A percentile compares a stretch with the other conserved stretches of the same genome.
Evolutionary conservation across 108 stramenopile genomes (phyloP).

Genomic region (Aurantiochytrium sp.): DNA sequence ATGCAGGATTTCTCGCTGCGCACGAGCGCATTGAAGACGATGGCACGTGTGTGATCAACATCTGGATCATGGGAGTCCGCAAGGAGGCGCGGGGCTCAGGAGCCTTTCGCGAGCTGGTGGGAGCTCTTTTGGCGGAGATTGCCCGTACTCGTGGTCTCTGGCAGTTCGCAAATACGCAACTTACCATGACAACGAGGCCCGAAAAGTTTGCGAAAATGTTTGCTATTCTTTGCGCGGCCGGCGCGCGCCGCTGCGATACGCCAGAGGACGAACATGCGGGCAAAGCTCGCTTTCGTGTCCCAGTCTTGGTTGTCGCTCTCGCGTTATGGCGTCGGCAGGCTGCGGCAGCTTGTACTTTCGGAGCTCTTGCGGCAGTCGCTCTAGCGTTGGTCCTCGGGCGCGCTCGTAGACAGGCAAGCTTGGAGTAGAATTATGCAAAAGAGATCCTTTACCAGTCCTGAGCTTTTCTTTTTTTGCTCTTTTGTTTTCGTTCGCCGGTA

Average conservation of each 20-base stretch:
- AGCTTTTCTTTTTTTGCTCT: too few relatives aligned
- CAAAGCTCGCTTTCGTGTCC: constrained; percentile 3
- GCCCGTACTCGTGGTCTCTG: not conserved
- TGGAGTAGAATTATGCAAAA: too few relatives aligned
- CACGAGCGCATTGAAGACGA: not conserved
- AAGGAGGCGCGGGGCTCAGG: not conserved
- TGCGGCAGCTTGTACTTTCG: too few relatives aligned
- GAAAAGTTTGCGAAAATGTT: constrained; percentile 5
- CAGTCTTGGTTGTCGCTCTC: not conserved
- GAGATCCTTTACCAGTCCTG: too few relatives aligned
- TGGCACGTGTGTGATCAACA: not conserved
- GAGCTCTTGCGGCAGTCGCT: too few relatives aligned
- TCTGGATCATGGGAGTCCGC: not conserved
- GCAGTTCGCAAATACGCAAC: not conserved
- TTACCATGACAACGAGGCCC: not conserved
- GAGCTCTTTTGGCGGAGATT: not conserved
- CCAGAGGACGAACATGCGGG: not conserved
- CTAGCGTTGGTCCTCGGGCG: too few relatives aligned
- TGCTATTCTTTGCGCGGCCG: not conserved
- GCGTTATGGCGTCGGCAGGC: not conserved
- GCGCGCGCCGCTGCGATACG: not conserved
- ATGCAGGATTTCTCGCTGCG: not conserved
- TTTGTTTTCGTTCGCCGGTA: too few relatives aligned
- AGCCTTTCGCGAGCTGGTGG: not conserved
- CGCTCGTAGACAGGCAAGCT: too few relatives aligned